Evolutionary conservation across 345 rosid species (phyloP).

Genomic region (Aquilaria yunnanensis): DNA sequence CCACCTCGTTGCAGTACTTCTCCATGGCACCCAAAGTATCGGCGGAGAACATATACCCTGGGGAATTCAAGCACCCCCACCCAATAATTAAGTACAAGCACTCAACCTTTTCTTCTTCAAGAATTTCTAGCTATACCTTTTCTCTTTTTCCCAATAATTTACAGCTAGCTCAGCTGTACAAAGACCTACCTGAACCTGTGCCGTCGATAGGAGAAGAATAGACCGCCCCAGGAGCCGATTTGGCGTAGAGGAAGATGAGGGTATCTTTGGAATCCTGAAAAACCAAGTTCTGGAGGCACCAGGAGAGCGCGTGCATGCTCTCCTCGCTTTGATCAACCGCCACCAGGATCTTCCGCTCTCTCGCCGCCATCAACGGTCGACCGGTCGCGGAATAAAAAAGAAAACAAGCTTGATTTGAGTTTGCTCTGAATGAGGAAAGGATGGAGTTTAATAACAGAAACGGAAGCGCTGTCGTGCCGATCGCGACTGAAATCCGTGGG

Average conservation of each 20-base stretch:
- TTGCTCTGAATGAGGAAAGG: too few species aligned
- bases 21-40: constrained; percentile 39
- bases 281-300: constrained; percentile 46
- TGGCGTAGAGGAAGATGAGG: constrained; percentile 45
- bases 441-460: too few species aligned
- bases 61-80: background rate
- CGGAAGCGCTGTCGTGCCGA: too few species aligned
- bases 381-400: too few species aligned
- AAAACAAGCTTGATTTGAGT: too few species aligned
- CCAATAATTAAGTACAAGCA: background rate
- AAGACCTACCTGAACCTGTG: constrained; percentile 27
- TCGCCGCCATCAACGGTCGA: constrained; percentile 2
- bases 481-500: too few species aligned
- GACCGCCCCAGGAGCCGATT: constrained; percentile 23
- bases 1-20: constrained; percentile 37
- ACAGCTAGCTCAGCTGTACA: too few species aligned
- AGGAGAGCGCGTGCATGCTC: constrained; percentile 56
- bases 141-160: too few species aligned
- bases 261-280: constrained; percentile 29
- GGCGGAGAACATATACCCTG: constrained; percentile 57
- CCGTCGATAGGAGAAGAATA: constrained; percentile 39
- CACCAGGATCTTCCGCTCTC: constrained; percentile 39
- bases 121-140: too few species aligned
- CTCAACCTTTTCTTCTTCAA: background rate
- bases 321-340: constrained; percentile 61